These are phyloP conservation scores for Arthrobotrys conoides DNA, from an alignment of 2,329 filamentous ascomycete species.

Conservation along the genomic window DNA sequence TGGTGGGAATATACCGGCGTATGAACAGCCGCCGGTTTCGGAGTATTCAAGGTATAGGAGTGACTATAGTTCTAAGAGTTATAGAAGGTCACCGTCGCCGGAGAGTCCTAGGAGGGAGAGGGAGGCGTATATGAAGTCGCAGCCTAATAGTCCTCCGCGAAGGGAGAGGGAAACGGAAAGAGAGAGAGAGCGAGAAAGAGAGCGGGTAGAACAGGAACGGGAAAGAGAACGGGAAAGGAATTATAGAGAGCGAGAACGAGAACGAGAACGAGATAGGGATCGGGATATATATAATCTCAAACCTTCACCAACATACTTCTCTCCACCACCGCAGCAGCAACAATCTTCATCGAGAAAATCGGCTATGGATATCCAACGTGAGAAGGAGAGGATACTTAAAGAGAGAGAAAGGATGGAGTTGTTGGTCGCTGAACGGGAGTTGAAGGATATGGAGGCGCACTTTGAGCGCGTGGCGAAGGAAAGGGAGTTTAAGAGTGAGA, in stretches of 20 bases:
- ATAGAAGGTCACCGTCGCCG: conserved; percentile 38
- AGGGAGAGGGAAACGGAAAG: conserved; percentile 2
- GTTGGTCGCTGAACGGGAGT: conserved; percentile 28
- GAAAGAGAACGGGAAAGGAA: background rate
- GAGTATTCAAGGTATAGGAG: conserved; percentile 30
- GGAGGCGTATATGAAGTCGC: conserved; percentile 5
- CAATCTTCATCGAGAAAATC: background rate
- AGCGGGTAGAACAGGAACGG: background rate
- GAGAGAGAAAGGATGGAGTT: conserved; percentile 38
- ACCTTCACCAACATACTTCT: conserved; percentile 13
- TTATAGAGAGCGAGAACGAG: background rate
- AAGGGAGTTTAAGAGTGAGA: conserved; percentile 24
- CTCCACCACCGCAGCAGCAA: background rate
- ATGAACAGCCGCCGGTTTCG: conserved; percentile 12
- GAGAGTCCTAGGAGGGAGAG: background rate
- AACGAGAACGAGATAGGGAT: background rate
- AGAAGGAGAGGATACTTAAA: conserved; percentile 28
- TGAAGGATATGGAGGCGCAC: conserved; percentile 33
- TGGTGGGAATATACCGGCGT: background rate
- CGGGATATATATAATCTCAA: background rate
- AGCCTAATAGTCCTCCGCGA: background rate
- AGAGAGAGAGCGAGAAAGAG: background rate
- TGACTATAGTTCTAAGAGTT: conserved; percentile 15
- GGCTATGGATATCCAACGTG: conserved; percentile 20
- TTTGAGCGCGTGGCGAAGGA: conserved; percentile 24